Percentiles rank a stretch among this genome's conserved stretches.
Conservation (phyloP, 306 rosid genomes). For the Datisca glomerata region DNA sequence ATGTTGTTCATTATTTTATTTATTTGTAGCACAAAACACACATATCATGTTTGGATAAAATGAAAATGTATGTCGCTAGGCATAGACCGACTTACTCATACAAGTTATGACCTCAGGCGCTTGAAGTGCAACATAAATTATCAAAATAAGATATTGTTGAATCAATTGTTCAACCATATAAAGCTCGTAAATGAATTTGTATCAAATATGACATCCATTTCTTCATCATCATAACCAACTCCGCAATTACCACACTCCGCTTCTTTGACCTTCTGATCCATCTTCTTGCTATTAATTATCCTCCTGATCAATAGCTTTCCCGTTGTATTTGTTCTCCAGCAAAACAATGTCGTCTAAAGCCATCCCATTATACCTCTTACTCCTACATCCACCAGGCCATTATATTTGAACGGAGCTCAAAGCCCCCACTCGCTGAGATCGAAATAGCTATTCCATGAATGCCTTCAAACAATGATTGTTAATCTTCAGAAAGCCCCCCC, state of each 20-base stretch:
- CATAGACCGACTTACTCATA: too few relatives aligned
- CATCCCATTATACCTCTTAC: conserved; percentile 28
- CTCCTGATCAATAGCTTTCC: conserved; percentile 9
- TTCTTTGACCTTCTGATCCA: conserved; percentile 16
- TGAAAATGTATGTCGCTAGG: too few relatives aligned
- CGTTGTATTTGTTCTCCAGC: conserved; percentile 23
- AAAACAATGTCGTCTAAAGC: conserved; percentile 62
- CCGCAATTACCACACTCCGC: conserved; percentile 38
- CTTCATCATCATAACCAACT: conserved; percentile 26
- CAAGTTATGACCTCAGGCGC: too few relatives aligned
- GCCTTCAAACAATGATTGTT: conserved; percentile 57
- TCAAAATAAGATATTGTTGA: too few relatives aligned
- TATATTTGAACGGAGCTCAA: conserved; percentile 61
- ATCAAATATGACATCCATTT: conserved; percentile 33
- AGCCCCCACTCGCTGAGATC: conserved; percentile 36
- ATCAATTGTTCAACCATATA: too few relatives aligned
- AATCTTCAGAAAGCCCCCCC: conserved; percentile 34
- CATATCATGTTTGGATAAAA: too few relatives aligned
- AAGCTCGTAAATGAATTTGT: conserved; percentile 53
- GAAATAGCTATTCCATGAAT: conserved; percentile 38
- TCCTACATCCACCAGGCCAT: conserved; percentile 35
- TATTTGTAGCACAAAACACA: too few relatives aligned
- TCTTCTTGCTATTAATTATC: conserved; percentile 11
- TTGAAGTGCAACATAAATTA: too few relatives aligned
- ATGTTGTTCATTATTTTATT: too few relatives aligned